Evolutionary conservation across 345 rosid genomes (phyloP).

Genomic region (Brassica juncea): DNA sequence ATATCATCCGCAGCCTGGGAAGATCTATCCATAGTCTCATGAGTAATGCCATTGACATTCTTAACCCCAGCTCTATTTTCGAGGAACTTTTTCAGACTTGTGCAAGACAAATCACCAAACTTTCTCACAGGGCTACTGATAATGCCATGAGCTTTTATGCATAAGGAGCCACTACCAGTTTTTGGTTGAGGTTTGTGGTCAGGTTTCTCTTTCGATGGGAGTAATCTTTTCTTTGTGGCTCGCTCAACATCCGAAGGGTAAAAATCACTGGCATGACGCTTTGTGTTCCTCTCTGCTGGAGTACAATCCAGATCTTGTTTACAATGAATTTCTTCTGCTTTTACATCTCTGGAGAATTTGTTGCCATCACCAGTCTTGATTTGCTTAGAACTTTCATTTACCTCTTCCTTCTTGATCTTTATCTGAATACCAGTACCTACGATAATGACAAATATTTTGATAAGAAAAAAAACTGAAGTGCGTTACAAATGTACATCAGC

Average conservation of each 20-base stretch:
- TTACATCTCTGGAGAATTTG: constrained; percentile 41
- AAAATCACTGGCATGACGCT: constrained; percentile 33
- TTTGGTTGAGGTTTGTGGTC: constrained; percentile 47
- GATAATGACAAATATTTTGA: constrained; percentile 11
- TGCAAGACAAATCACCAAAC: constrained; percentile 42
- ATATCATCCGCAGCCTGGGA: constrained; percentile 44
- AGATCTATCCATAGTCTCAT: constrained; percentile 43
- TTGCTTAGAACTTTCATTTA: constrained; percentile 46
- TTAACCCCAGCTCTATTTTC: constrained; percentile 36
- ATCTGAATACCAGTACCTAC: constrained; percentile 44
- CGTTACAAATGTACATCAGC: constrained; percentile 19
- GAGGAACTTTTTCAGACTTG: constrained; percentile 38
- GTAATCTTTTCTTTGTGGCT: constrained; percentile 41
- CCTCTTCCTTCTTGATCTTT: constrained; percentile 52
- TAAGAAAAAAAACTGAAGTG: background rate
- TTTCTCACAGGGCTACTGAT: constrained; percentile 36
- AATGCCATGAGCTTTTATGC: constrained; percentile 40
- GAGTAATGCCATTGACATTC: constrained; percentile 40
- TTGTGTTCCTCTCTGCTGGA: constrained; percentile 27
- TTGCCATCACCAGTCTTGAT: constrained; percentile 42
- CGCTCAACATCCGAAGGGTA: constrained; percentile 40
- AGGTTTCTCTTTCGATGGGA: constrained; percentile 41
- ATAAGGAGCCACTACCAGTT: constrained; percentile 46
- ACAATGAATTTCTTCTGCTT: constrained; percentile 36
- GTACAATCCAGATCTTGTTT: constrained; percentile 27